Evolutionary conservation across 257 asterid species (phyloP).

Genomic region (Jaltomata sinuosa): DNA sequence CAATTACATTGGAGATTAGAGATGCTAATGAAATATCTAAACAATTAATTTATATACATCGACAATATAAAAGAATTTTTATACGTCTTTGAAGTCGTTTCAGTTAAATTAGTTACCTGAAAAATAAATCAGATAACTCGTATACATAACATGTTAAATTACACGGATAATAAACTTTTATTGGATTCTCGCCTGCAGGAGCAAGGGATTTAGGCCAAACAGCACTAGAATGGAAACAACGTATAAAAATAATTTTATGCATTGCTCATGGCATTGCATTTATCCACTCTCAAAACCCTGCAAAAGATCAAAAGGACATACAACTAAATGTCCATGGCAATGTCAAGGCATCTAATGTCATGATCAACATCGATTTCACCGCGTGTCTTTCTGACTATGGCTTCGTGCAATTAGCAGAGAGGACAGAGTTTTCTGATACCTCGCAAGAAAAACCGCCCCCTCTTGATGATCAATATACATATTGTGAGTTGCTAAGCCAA

Average conservation of each 20-base stretch:
- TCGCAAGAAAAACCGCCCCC: slow-evolving; percentile 8
- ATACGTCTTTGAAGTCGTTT: too few relatives aligned
- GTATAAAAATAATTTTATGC: slow-evolving; percentile 21
- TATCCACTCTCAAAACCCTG: slow-evolving; percentile 37
- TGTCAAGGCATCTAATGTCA: slow-evolving; percentile 45
- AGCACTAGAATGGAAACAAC: slow-evolving; percentile 38
- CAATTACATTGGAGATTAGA: too few relatives aligned
- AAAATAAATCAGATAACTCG: too few relatives aligned
- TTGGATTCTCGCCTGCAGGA: slow-evolving; percentile 8
- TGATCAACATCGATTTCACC: slow-evolving; percentile 39
- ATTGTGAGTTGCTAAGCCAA: slow-evolving; percentile 10
- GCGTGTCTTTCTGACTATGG: slow-evolving; percentile 43
- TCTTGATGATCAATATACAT: background rate
- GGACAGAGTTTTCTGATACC: slow-evolving; percentile 15
- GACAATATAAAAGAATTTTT: too few relatives aligned
- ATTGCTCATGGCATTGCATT: slow-evolving; percentile 35
- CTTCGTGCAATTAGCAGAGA: slow-evolving; percentile 35
- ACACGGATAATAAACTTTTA: too few relatives aligned
- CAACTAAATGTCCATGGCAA: slow-evolving; percentile 46
- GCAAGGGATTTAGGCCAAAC: slow-evolving; percentile 45
- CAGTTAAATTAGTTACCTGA: too few relatives aligned
- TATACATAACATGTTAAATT: too few relatives aligned
- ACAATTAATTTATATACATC: background rate
- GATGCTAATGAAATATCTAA: too few relatives aligned
- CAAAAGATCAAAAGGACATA: slow-evolving; percentile 17